These are phyloP conservation scores for Scutellaria barbata DNA, from an alignment of 257 asterid species.

Conservation along the genomic window DNA sequence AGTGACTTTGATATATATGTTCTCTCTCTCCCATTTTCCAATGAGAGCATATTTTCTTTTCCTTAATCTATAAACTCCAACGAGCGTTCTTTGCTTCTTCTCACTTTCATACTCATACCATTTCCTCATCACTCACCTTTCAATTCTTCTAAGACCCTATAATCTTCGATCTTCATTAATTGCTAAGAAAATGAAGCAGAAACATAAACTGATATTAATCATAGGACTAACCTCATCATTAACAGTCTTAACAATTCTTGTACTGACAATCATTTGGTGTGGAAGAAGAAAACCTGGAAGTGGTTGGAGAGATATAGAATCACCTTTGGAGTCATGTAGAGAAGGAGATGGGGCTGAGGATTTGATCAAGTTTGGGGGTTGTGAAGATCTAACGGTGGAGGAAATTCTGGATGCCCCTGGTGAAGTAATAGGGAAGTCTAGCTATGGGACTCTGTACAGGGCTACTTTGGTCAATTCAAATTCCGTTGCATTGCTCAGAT, in stretches of 20 bases:
- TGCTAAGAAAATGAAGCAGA: constrained; percentile 50
- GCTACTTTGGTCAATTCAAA: constrained; percentile 62
- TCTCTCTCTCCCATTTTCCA: no score
- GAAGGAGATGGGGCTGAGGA: constrained; percentile 54
- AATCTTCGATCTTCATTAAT: constrained; percentile 38
- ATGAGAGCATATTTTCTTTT: no score
- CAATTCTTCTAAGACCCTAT: background rate
- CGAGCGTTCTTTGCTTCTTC: no score
- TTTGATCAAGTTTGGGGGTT: constrained; percentile 60
- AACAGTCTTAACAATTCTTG: constrained; percentile 37
- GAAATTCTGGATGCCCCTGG: constrained; percentile 86
- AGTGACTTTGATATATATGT: no score
- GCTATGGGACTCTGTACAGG: constrained; percentile 74
- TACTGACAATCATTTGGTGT: constrained; percentile 44
- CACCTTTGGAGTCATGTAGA: constrained; percentile 41
- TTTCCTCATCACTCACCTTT: background rate
- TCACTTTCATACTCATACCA: background rate
- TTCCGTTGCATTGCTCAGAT: constrained; percentile 63
- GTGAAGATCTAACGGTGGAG: constrained; percentile 57
- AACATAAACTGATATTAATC: constrained; percentile 47
- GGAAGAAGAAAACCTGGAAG: constrained; percentile 36
- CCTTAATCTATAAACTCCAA: no score
- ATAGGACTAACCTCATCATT: constrained; percentile 44
- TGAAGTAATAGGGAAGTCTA: constrained; percentile 75
- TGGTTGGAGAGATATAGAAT: constrained; percentile 48